Percentiles rank a stretch among this genome's conserved stretches.
phyloP scores from a whole-genome alignment of 768 basidiomycete species.

The button mushroom (Agaricus bisporus) region DNA sequence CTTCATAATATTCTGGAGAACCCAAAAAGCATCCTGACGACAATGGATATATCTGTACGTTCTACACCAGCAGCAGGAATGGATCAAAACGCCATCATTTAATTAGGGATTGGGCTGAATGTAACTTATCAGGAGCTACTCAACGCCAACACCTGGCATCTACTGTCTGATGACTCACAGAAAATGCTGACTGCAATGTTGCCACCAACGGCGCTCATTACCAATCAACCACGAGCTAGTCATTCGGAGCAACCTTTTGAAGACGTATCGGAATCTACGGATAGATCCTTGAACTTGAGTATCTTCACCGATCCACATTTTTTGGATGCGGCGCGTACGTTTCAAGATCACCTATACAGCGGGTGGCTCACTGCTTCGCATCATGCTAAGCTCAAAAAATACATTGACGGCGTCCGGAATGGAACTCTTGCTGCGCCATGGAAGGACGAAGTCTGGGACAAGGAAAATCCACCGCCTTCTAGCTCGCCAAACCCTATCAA shows the following conservation, averaged over 20 bases:
- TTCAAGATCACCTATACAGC: conserved; percentile 54
- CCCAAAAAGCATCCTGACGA: conserved; percentile 43
- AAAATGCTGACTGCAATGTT: conserved; percentile 31
- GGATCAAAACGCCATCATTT: conserved; percentile 5
- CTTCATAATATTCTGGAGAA: conserved; percentile 35
- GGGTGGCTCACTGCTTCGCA: conserved; percentile 45
- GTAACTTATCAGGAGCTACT: conserved; percentile 36
- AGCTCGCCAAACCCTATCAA: conserved; percentile 8
- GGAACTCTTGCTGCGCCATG: conserved; percentile 49
- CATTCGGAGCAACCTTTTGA: conserved; percentile 33
- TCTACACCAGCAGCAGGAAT: background rate
- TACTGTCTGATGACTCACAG: conserved; percentile 37
- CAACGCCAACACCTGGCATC: conserved; percentile 37
- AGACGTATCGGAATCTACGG: conserved; percentile 2
- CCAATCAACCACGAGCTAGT: conserved; percentile 18
- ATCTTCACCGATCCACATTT: conserved; percentile 50
- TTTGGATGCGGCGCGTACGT: conserved; percentile 47
- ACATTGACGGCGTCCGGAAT: conserved; percentile 33
- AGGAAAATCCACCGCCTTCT: conserved; percentile 25
- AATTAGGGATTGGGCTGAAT: conserved; percentile 13
- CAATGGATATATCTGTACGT: conserved; percentile 47
- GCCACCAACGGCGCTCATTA: conserved; percentile 39
- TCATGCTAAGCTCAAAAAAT: conserved; percentile 33
- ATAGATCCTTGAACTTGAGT: conserved; percentile 23
- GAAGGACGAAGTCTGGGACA: conserved; percentile 61